A percentile compares a stretch with the other conserved stretches of the same genome.
Conservation (phyloP, 768 basidiomycete genomes). For the Antrodiella citrinella region DNA sequence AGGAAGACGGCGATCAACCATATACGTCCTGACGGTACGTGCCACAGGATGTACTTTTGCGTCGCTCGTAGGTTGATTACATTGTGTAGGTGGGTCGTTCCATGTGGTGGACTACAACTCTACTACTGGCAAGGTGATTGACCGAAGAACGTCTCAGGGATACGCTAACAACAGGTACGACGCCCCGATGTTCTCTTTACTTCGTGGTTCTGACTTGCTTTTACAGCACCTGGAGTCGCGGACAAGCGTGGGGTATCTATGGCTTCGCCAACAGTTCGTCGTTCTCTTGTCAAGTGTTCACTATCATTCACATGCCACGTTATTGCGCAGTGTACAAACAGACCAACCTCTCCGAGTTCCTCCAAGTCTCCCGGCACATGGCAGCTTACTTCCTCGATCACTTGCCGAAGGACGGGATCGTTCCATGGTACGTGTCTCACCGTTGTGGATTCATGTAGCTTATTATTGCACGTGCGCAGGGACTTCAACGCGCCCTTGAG, state of each 20-base stretch:
- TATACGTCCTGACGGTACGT: slow-evolving; percentile 52
- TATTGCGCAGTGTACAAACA: slow-evolving; percentile 45
- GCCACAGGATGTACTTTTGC: no score
- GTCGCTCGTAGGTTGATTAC: background rate
- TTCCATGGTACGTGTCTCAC: slow-evolving; percentile 48
- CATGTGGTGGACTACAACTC: slow-evolving; percentile 64
- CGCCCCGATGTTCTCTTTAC: background rate
- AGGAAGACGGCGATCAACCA: slow-evolving; percentile 62
- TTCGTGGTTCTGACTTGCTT: background rate
- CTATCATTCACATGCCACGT: background rate
- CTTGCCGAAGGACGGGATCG: slow-evolving; percentile 51
- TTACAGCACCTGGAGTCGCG: slow-evolving; percentile 63
- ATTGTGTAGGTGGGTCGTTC: slow-evolving; percentile 23
- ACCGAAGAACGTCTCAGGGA: slow-evolving; percentile 52
- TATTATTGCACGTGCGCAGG: no score
- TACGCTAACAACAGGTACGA: slow-evolving; percentile 37
- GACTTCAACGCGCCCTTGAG: slow-evolving; percentile 62
- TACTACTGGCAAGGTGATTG: slow-evolving; percentile 52
- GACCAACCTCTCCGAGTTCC: slow-evolving; percentile 41
- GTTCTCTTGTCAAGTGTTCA: background rate
- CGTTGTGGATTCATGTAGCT: no score
- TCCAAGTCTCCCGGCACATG: slow-evolving; percentile 50
- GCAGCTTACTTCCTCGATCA: slow-evolving; percentile 54
- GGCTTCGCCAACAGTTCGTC: slow-evolving; percentile 61
- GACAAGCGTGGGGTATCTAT: slow-evolving; percentile 66